Base-by-base conservation (phyloP, 768 basidiomycete species). In the Russula griseocarnosa region DNA sequence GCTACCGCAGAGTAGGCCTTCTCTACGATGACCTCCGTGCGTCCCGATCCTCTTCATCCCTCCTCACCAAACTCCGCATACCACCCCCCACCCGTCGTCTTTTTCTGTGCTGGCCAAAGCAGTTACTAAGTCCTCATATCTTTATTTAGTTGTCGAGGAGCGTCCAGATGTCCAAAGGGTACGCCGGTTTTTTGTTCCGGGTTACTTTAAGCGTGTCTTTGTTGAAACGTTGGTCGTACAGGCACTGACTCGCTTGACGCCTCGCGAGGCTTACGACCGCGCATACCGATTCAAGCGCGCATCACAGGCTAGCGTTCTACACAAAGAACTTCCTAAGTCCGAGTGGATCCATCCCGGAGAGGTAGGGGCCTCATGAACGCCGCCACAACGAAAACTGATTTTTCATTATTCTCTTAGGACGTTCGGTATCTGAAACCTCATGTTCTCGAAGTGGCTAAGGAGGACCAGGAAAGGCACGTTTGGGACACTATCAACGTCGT, bases 21-120 rank as follows among this genome's bases (percentile, higher is more conserved):
- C 86, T 83, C 72, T 95, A 97, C 74, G 96, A 99, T 75, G 96
- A 99, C 82, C 84, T 99, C 72, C 79, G 92, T 94, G 69, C 75
- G 92, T 83, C 6, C n/a, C 49, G 20, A 58, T 16, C n/a, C 38
- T 9, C 47, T n/a, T 34, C 52, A n/a, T n/a, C 30, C 26, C 32
- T 32, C 61, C 42, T 18, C 30, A 34, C 38, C 55, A 47, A 65
- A 56, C 63, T 56, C 63, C 59, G 59, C 22, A 22, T 53, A 11
- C 47, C 28, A 14, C 18, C 58, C 67, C n/a, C n/a, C n/a, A n/a
- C n/a, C n/a, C 57, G 13, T 47, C 46, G 9, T 69, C 61, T 61
- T 54, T 61, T 54, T 61, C 56, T 26, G 16, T 60, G 46, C 13
- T 58, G 20, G 59, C 53, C n/a, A 57, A 32, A 26, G 26, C 38